Conservation (phyloP, 202 grass and related monocot genomes). For the Sporobolus alterniflorus region DNA sequence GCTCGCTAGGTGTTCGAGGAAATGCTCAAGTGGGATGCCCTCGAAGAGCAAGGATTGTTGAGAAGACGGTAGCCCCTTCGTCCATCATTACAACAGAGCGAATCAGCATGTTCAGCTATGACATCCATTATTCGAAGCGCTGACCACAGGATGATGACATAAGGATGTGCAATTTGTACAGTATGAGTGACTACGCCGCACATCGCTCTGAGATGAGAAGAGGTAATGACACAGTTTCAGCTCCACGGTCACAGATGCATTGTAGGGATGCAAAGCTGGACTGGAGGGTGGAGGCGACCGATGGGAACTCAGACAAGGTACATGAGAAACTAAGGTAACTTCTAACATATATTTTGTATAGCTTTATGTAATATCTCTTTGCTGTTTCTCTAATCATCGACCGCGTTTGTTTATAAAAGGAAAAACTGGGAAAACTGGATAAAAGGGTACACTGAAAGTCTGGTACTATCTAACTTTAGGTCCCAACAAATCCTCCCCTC, state of each 20-base stretch:
- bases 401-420: background rate
- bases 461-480: slow-evolving; percentile 33
- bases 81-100: too few species aligned
- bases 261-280: too few species aligned
- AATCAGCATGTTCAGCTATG: too few species aligned
- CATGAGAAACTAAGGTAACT: background rate
- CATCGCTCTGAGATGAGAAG: too few species aligned
- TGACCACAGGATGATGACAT: too few species aligned
- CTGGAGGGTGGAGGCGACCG: too few species aligned
- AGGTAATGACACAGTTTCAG: background rate
- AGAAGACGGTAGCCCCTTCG: background rate
- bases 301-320: background rate
- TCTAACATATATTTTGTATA: background rate
- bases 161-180: too few species aligned
- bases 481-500: slow-evolving; percentile 29
- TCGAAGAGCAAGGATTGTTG: background rate
- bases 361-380: background rate
- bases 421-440: background rate
- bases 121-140: too few species aligned
- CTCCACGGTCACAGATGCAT: background rate
- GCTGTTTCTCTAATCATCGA: background rate
- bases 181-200: too few species aligned
- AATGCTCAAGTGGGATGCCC: background rate
- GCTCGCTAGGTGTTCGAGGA: background rate
- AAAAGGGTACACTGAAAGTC: background rate